A percentile compares a stretch with the other conserved stretches of the same genome.
These are phyloP conservation scores for Hsuehochloa calcarea DNA, from an alignment of 176 grass and related monocot genomes.

Conservation along the genomic window DNA sequence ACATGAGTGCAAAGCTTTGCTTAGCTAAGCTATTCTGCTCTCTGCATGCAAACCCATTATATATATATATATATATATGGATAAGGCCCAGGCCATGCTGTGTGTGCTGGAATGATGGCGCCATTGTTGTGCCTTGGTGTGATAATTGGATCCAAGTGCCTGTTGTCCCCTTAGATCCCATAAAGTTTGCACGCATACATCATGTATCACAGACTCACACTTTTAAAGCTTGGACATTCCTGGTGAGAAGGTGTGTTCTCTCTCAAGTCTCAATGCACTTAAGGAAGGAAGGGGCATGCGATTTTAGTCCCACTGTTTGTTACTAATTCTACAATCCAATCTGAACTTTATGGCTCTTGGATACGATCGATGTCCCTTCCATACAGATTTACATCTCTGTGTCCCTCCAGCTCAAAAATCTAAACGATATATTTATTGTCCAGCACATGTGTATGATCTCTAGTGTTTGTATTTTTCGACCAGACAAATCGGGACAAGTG, in stretches of 20 bases:
- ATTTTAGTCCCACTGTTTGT: neutral
- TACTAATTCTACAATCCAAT: neutral
- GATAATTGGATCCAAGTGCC: conserved; percentile 24
- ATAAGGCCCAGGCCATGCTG: neutral
- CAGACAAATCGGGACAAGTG: neutral
- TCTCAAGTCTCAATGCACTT: neutral
- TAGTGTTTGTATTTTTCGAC: neutral
- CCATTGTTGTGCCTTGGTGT: neutral
- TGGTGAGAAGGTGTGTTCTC: conserved; percentile 17
- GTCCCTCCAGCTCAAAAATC: neutral
- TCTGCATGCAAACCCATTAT: neutral
- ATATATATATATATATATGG: neutral
- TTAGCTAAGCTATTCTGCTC: neutral
- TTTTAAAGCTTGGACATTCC: neutral
- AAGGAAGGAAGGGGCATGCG: neutral
- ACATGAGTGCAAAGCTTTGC: neutral
- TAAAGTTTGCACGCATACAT: conserved; percentile 4
- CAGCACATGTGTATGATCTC: neutral
- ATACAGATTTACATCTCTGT: neutral
- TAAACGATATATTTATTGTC: no score
- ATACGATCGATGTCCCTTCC: neutral
- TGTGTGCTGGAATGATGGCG: conserved; percentile 13
- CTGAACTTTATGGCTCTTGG: neutral
- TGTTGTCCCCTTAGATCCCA: neutral
- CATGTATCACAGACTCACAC: neutral